Percentiles rank a stretch among this genome's conserved stretches.
These are phyloP conservation scores for Carallia brachiata DNA, from an alignment of 345 rosid species.

Conservation along the genomic window DNA sequence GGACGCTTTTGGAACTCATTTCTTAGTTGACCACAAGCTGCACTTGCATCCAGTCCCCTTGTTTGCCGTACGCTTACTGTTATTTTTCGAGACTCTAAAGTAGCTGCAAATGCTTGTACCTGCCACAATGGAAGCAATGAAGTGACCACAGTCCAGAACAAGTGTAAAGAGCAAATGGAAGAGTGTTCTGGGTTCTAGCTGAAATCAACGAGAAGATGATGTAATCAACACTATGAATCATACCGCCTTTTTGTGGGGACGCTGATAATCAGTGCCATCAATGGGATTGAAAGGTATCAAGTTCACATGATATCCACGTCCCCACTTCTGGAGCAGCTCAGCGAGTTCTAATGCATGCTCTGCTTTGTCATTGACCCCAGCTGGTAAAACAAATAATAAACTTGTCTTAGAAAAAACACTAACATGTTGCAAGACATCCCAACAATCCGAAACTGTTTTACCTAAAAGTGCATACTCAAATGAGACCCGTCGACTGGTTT, in stretches of 20 bases:
- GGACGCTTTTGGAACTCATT: conserved; percentile 92
- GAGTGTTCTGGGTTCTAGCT: background rate
- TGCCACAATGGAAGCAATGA: conserved; percentile 19
- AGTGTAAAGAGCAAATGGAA: background rate
- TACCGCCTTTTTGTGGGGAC: conserved; percentile 80
- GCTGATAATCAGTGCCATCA: conserved; percentile 76
- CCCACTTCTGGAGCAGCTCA: conserved; percentile 78
- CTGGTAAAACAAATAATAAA: conserved; percentile 39
- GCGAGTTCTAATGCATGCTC: conserved; percentile 85
- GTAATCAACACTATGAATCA: conserved; percentile 17
- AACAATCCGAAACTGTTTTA: conserved; percentile 24
- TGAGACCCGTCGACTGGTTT: conserved; percentile 82
- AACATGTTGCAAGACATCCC: background rate
- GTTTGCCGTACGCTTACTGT: conserved; percentile 77
- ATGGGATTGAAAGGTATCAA: conserved; percentile 92
- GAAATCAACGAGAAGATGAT: conserved; percentile 2
- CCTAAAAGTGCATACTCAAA: conserved; percentile 96
- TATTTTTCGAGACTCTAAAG: conserved; percentile 71
- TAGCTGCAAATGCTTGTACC: conserved; percentile 70
- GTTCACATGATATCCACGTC: conserved; percentile 77
- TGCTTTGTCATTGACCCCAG: conserved; percentile 82
- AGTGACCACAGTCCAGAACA: background rate
- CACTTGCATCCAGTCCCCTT: conserved; percentile 91
- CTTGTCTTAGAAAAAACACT: background rate
- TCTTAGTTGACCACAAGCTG: conserved; percentile 98